phyloP scores from a whole-genome alignment of 768 basidiomycete species.

The Fomitopsis serialis region DNA sequence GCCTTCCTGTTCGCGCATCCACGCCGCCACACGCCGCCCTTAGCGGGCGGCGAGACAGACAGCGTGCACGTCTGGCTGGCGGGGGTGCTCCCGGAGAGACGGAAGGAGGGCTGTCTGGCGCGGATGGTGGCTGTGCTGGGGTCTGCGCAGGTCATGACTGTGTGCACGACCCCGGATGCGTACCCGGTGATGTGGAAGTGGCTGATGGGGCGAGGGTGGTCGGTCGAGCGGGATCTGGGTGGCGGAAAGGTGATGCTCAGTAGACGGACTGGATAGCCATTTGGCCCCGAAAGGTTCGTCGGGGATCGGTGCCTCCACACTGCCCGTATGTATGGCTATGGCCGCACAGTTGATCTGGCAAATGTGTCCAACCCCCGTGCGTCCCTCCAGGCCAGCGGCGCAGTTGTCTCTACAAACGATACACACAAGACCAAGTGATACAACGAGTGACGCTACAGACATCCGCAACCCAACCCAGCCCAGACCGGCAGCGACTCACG shows the following conservation, averaged over 20 bases:
- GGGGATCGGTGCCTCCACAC: no score
- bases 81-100: conserved; percentile 12
- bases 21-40: conserved; percentile 9
- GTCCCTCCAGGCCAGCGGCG: no score
- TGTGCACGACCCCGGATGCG: conserved; percentile 17
- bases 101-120: conserved; percentile 16
- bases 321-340: no score
- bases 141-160: conserved; percentile 1
- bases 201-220: conserved; percentile 17
- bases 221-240: conserved; percentile 12
- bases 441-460: no score
- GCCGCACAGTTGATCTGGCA: no score
- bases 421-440: no score
- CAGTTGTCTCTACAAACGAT: no score
- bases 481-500: no score
- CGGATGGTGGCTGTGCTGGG: conserved; percentile 14
- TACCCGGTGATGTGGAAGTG: conserved; percentile 21
- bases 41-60: conserved; percentile 8
- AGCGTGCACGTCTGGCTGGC: conserved; percentile 21
- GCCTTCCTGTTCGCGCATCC: conserved; percentile 19
- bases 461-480: no score
- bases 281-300: no score
- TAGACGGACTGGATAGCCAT: no score
- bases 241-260: conserved; percentile 20
- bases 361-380: no score